Percentiles rank a stretch among this genome's conserved stretches.
Conservation (phyloP, 495 filamentous ascomycete genomes). For the Penicillium dipodomyicola region DNA sequence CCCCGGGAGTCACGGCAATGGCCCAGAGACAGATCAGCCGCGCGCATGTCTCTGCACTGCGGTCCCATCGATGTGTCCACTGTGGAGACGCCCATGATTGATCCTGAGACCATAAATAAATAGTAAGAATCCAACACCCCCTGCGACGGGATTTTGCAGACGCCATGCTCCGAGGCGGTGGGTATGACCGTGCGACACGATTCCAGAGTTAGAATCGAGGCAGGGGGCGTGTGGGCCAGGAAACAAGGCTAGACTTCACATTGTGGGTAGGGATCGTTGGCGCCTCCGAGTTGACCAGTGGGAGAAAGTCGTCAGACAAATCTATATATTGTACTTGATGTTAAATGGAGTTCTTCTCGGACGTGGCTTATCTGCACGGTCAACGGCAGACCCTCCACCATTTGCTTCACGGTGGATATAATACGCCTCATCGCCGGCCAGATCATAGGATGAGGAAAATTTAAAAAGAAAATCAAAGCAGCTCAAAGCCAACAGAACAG, state of each 20-base stretch:
- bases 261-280: neutral
- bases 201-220: slow-evolving; percentile 10
- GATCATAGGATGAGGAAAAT: neutral
- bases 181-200: slow-evolving; percentile 14
- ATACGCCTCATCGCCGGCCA: neutral
- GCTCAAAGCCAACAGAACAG: neutral
- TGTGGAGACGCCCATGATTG: slow-evolving; percentile 19
- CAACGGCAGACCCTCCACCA: neutral
- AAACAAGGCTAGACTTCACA: neutral
- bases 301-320: neutral
- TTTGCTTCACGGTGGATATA: neutral
- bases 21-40: slow-evolving; percentile 25
- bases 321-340: neutral
- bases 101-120: slow-evolving; percentile 1
- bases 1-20: slow-evolving; percentile 9
- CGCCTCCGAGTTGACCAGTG: neutral
- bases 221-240: neutral
- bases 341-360: slow-evolving; percentile 1
- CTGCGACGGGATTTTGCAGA: slow-evolving; percentile 13
- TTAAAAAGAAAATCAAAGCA: neutral
- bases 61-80: slow-evolving; percentile 12
- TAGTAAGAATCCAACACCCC: slow-evolving; percentile 1
- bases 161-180: slow-evolving; percentile 11
- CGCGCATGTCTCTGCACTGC: slow-evolving; percentile 23
- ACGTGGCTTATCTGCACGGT: neutral